Percentiles rank a stretch among this genome's conserved stretches.
These are phyloP conservation scores for Choanephora cucurbitarum DNA, from an alignment of 371 early-diverging fungal species.

Conservation along the genomic window DNA sequence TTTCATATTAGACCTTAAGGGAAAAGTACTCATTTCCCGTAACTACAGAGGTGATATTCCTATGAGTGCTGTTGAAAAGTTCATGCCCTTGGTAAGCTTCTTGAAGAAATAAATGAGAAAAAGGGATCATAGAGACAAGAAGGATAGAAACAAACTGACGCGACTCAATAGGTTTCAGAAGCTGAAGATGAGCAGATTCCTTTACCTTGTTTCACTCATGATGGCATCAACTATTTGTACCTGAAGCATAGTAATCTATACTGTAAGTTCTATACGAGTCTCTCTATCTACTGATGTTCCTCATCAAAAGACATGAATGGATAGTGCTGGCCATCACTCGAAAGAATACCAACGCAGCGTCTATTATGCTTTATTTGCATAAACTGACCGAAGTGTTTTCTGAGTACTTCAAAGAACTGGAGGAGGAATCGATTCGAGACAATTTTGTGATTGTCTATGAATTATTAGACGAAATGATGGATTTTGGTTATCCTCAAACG, in stretches of 20 bases:
- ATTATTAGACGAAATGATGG: slow-evolving; percentile 99
- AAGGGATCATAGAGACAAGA: no score
- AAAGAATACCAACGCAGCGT: slow-evolving; percentile 96
- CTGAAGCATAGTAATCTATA: slow-evolving; percentile 95
- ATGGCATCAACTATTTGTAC: slow-evolving; percentile 94
- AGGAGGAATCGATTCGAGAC: slow-evolving; percentile 96
- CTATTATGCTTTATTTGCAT: slow-evolving; percentile 92
- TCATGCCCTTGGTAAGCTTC: slow-evolving; percentile 85
- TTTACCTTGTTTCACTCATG: slow-evolving; percentile 89
- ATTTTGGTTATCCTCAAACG: slow-evolving; percentile 98
- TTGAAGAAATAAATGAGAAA: not conserved
- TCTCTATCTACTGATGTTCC: no score
- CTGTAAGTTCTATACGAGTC: slow-evolving; percentile 72
- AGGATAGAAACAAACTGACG: not conserved
- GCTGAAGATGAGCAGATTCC: slow-evolving; percentile 93
- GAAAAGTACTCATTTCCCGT: slow-evolving; percentile 95
- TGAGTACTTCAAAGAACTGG: slow-evolving; percentile 97
- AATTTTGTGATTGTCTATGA: slow-evolving; percentile 96
- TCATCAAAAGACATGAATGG: no score
- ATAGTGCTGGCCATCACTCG: slow-evolving; percentile 95
- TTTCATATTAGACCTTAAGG: slow-evolving; percentile 94
- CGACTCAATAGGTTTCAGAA: slow-evolving; percentile 55
- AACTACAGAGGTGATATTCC: slow-evolving; percentile 93
- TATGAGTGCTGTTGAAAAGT: slow-evolving; percentile 93
- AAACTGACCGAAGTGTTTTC: slow-evolving; percentile 91